Evolutionary conservation across 164 flowering plant genomes (phyloP), one percentile per base, ranked within the genome.

Genomic region (Stephania cephalantha): DNA sequence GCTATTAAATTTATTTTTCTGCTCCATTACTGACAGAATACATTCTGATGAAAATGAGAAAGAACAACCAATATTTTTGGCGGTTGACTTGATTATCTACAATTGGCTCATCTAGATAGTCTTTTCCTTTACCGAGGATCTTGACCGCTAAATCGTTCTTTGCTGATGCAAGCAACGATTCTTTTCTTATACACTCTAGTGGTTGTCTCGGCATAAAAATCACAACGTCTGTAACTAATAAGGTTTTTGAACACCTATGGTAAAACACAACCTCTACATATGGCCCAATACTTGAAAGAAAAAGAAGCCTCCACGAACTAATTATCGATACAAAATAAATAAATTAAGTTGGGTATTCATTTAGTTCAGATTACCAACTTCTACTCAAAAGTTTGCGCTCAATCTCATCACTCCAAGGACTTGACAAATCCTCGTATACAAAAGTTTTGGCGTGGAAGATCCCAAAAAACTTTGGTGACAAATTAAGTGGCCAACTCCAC

Each of bases 401-500:
- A 67, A 93, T 93, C 84, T 95, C 98, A 81, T 83, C 85, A 50
- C 89, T 88, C 98, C 98, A 93, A 18, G 97, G 98, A 45, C 91
- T 85, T 13, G 90, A 87, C 69, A 80, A 78, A 80, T 90, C 97
- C 76, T 84, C 89, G 77, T 93, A 92, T 78, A 81, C 79, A 81
- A 95, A 82, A 35, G 88, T 91, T 84, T 91, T 90, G 58, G 97
- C 83, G 20, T 91, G 85, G 70, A 95, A 95, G 69, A 95, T 93
- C 69, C 99, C 99, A 77, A 95, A 92, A 82, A 95, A 93, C 71
- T 89, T 95, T 70, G 90, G 94, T 1, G 97, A 98, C 80, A 95
- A 85, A 81, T 95, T 95, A 74, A 95, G 79, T 4, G 99, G 99
- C 99, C 98, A 95, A 76, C 98, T 95, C 98, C 98, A 95, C 73